These are phyloP conservation scores for Fomitopsis betulina DNA, from an alignment of 1,284 basidiomycete species.

Conservation along the genomic window DNA sequence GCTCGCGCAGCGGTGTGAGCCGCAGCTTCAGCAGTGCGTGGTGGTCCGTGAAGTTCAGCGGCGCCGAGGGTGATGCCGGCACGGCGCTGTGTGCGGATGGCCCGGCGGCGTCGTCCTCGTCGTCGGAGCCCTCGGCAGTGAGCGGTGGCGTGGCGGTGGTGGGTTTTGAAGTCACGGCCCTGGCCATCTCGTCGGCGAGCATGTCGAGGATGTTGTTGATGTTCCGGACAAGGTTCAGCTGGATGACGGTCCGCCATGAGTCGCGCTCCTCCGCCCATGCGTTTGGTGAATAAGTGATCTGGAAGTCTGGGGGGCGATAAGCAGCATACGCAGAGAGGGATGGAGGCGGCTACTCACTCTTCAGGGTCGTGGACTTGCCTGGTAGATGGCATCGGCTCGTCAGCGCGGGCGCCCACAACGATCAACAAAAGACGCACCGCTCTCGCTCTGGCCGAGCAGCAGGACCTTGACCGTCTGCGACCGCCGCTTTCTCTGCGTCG, in stretches of 20 bases:
- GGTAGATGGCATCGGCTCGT: slow-evolving; percentile 31
- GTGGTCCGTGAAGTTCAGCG: slow-evolving; percentile 52
- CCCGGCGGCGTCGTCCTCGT: slow-evolving; percentile 24
- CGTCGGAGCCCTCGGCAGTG: slow-evolving; percentile 22
- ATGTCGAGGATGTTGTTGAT: slow-evolving; percentile 55
- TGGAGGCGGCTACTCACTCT: slow-evolving; percentile 32
- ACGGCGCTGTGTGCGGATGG: background rate
- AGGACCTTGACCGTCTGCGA: slow-evolving; percentile 48
- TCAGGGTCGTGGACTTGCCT: slow-evolving; percentile 51
- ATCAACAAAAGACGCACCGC: slow-evolving; percentile 39
- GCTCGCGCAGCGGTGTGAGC: slow-evolving; percentile 50
- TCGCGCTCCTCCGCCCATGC: slow-evolving; percentile 65
- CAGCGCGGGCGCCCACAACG: background rate
- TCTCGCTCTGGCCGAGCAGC: slow-evolving; percentile 69
- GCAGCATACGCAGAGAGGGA: background rate
- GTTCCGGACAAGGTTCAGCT: slow-evolving; percentile 70
- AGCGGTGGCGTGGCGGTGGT: slow-evolving; percentile 3
- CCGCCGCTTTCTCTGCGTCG: slow-evolving; percentile 43
- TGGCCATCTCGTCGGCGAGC: slow-evolving; percentile 50
- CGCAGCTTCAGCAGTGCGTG: slow-evolving; percentile 55
- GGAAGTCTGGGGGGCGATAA: slow-evolving; percentile 49
- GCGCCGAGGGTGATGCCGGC: slow-evolving; percentile 20
- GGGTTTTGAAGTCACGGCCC: slow-evolving; percentile 7
- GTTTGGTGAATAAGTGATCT: slow-evolving; percentile 58
- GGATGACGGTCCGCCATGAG: slow-evolving; percentile 71